phyloP scores from a whole-genome alignment of 305 asterid genomes.

The Andrographis paniculata region DNA sequence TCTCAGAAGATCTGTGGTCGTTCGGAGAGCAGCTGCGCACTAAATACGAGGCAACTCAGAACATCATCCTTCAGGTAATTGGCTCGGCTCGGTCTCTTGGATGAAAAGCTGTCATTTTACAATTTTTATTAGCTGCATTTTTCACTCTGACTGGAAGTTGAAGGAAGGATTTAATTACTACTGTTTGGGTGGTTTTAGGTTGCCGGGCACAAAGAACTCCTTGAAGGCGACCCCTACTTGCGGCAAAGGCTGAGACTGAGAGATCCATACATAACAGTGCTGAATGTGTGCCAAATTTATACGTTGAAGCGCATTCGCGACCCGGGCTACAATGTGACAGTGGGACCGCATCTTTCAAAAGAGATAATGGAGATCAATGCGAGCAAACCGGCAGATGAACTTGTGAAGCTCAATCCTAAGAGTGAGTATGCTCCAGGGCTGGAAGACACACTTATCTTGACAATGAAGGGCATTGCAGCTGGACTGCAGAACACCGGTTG shows the following conservation, averaged over 20 bases:
- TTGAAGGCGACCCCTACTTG: constrained; percentile 77
- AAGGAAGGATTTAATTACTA: too few relatives aligned
- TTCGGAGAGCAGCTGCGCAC: constrained; percentile 62
- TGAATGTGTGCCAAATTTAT: constrained; percentile 56
- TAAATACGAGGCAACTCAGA: constrained; percentile 56
- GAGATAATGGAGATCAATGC: constrained; percentile 52
- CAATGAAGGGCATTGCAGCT: constrained; percentile 84
- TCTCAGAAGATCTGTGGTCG: constrained; percentile 51
- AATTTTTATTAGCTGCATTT: background rate
- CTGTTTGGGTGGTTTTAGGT: constrained; percentile 29
- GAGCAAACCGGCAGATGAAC: constrained; percentile 54
- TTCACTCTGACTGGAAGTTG: too few relatives aligned
- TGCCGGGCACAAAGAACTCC: constrained; percentile 65
- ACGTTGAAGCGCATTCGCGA: constrained; percentile 72
- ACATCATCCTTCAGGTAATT: constrained; percentile 62
- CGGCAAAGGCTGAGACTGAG: constrained; percentile 71
- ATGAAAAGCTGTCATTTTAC: background rate
- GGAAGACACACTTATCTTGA: constrained; percentile 77
- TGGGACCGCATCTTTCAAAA: constrained; percentile 49
- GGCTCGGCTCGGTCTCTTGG: background rate
- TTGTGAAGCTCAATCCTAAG: constrained; percentile 58
- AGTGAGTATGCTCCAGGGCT: constrained; percentile 75
- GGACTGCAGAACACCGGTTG: constrained; percentile 82
- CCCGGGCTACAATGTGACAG: constrained; percentile 46
- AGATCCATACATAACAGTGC: constrained; percentile 59